A percentile compares a stretch with the other conserved stretches of the same genome.
phyloP scores from a whole-genome alignment of 306 rosid species.

The Pyrus betulifolia region DNA sequence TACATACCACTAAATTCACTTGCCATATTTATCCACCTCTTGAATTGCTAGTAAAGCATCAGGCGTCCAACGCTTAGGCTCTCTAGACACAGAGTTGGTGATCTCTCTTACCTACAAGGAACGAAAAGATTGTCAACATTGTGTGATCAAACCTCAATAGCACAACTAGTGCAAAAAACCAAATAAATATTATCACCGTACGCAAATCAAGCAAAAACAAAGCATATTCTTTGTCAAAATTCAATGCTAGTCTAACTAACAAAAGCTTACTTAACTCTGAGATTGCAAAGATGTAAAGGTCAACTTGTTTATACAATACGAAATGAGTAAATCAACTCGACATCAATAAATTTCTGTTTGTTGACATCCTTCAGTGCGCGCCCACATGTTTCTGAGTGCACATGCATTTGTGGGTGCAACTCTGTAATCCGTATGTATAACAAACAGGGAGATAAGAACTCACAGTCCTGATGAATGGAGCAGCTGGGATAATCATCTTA shows the following conservation, averaged over 20 bases:
- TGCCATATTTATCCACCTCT: conserved; percentile 45
- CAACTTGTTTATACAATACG: not conserved
- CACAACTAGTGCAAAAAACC: not conserved
- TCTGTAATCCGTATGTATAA: not conserved
- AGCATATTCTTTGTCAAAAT: not conserved
- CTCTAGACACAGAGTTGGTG: conserved; percentile 26
- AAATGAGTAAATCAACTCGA: not conserved
- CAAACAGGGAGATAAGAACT: not conserved
- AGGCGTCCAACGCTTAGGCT: conserved; percentile 56
- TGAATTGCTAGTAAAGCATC: conserved; percentile 72
- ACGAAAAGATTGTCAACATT: not conserved
- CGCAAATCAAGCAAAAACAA: not conserved
- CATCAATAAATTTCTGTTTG: not conserved
- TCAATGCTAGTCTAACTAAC: not conserved
- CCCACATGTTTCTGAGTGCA: not conserved
- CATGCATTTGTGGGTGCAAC: not conserved
- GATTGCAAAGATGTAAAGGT: not conserved
- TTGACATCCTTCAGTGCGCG: not conserved
- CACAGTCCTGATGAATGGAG: conserved; percentile 50
- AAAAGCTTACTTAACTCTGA: not conserved
- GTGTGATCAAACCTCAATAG: not conserved
- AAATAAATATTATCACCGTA: not conserved
- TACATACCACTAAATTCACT: not conserved
- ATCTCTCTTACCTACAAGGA: conserved; percentile 52
- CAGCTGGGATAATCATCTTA: conserved; percentile 51